A percentile compares a stretch with the other conserved stretches of the same genome.
phyloP scores from a whole-genome alignment of 495 filamentous ascomycete species.

The Tuber indicum region DNA sequence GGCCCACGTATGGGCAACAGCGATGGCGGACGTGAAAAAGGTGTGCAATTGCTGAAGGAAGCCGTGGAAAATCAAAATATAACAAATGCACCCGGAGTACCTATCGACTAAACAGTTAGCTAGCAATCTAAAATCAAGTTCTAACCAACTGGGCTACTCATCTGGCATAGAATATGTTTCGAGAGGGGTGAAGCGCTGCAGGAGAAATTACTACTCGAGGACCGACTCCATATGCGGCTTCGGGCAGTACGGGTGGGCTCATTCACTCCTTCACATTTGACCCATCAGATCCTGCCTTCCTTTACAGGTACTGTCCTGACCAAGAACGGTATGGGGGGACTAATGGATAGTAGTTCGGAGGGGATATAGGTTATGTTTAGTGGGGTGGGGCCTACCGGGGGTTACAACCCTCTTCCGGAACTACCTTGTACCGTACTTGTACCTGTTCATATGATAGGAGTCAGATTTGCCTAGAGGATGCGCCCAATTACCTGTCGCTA shows the following conservation, averaged over 20 bases:
- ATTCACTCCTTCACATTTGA: not conserved
- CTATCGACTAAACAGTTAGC: not conserved
- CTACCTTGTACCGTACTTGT: not conserved
- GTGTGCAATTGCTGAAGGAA: not conserved
- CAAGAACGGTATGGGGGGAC: no score
- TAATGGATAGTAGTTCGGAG: not conserved
- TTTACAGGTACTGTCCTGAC: fast-evolving
- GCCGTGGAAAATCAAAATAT: not conserved
- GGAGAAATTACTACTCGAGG: not conserved
- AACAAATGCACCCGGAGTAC: not conserved
- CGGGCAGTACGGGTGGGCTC: no score
- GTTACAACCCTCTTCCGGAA: not conserved
- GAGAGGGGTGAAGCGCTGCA: not conserved
- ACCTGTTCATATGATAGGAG: not conserved
- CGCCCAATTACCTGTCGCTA: not conserved
- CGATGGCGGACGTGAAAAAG: not conserved
- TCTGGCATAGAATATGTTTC: not conserved
- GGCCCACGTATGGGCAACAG: not conserved
- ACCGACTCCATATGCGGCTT: no score
- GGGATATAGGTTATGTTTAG: not conserved
- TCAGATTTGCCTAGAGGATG: not conserved
- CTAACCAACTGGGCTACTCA: not conserved
- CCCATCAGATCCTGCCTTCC: no score
- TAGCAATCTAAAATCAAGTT: not conserved
- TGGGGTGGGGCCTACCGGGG: not conserved